Conservation (phyloP, 441 rosid species). For the Macaranga tanarius region DNA sequence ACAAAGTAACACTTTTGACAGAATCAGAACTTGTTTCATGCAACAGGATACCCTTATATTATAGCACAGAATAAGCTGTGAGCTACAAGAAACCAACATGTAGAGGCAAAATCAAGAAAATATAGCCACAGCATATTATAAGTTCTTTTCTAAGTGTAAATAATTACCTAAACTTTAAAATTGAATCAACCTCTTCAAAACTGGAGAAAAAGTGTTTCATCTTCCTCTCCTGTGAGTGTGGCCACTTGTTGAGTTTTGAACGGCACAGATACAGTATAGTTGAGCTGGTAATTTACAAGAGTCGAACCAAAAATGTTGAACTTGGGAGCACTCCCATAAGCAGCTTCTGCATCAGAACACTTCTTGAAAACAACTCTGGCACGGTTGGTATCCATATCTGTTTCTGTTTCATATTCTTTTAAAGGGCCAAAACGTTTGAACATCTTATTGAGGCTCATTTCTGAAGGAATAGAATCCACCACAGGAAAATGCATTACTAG, state of each 20-base stretch:
- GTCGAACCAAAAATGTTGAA: slow-evolving; percentile 74
- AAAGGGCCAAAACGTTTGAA: slow-evolving; percentile 83
- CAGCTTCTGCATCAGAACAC: slow-evolving; percentile 76
- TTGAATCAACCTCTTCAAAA: slow-evolving; percentile 28
- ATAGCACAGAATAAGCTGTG: background rate
- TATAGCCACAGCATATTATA: background rate
- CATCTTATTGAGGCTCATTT: slow-evolving; percentile 75
- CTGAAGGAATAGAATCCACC: slow-evolving; percentile 72
- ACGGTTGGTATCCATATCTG: slow-evolving; percentile 67
- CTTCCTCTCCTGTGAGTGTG: slow-evolving; percentile 45
- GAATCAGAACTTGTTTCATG: background rate
- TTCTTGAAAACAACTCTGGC: slow-evolving; percentile 90
- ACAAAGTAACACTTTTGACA: background rate
- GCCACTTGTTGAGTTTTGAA: slow-evolving; percentile 53
- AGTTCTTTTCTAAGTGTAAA: background rate
- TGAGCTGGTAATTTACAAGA: slow-evolving; percentile 81
- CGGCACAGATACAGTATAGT: slow-evolving; percentile 56
- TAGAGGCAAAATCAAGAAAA: background rate
- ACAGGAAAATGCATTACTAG: slow-evolving; percentile 76
- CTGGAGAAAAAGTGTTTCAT: slow-evolving; percentile 37
- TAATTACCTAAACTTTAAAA: slow-evolving; percentile 41
- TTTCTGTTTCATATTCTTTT: slow-evolving; percentile 73
- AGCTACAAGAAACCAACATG: background rate
- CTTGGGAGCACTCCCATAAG: slow-evolving; percentile 75
- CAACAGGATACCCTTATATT: background rate